These are phyloP conservation scores for peach (Prunus persica) DNA, from an alignment of 306 rosid species.

Conservation along the genomic window DNA sequence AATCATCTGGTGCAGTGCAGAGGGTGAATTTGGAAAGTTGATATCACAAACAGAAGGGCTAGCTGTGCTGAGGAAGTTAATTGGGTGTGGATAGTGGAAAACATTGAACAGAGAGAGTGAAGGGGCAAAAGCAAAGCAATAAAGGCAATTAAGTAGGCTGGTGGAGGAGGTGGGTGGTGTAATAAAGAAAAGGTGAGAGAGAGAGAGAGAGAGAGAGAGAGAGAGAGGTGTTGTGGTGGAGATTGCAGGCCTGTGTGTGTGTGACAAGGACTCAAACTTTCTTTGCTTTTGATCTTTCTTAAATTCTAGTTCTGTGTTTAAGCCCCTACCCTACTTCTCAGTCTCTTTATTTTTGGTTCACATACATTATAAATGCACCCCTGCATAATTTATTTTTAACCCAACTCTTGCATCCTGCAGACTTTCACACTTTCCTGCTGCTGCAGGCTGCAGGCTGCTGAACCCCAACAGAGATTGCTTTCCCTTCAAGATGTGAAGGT, in stretches of 20 bases:
- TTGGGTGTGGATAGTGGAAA: constrained; percentile 1
- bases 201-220: too few species aligned
- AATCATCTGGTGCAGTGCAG: too few species aligned
- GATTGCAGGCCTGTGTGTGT: background rate
- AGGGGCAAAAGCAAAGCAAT: constrained; percentile 37
- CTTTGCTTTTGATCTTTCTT: constrained; percentile 15
- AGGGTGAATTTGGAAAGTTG: too few species aligned
- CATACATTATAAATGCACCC: too few species aligned
- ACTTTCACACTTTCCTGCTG: background rate
- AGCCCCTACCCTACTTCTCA: too few species aligned
- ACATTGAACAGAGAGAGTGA: background rate
- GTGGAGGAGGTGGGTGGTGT: constrained; percentile 50
- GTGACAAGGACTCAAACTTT: constrained; percentile 25
- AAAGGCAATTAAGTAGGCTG: constrained; percentile 40
- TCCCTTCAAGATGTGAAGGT: background rate
- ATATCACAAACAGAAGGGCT: background rate
- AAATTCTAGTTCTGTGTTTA: constrained; percentile 16
- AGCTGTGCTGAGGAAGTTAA: background rate
- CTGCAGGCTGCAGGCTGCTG: background rate
- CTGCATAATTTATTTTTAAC: too few species aligned
- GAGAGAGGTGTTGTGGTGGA: constrained; percentile 14
- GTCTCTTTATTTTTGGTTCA: too few species aligned
- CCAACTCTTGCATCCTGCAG: background rate
- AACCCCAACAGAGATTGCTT: background rate
- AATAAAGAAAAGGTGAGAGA: constrained; percentile 37